Evolutionary conservation across 129 eudicot species (phyloP).

Genomic region (Smallanthus sonchifolius): DNA sequence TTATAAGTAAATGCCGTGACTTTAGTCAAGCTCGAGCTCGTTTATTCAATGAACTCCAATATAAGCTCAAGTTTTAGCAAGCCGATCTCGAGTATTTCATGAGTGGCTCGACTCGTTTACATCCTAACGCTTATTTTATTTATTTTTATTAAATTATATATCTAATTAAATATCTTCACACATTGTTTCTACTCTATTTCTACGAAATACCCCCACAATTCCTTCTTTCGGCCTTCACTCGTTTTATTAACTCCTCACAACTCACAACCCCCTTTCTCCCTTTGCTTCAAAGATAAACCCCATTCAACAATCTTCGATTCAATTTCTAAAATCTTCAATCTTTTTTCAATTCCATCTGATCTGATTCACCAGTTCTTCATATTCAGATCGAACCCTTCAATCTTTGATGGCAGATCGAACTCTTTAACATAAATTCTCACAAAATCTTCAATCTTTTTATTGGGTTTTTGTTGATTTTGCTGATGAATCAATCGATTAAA

Average conservation of each 20-base stretch:
- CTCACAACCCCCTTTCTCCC: not conserved
- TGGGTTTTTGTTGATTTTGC: constrained; percentile 28
- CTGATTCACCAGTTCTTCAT: constrained; percentile 32
- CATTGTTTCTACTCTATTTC: constrained; percentile 29
- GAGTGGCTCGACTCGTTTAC: too few relatives aligned
- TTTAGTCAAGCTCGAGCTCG: too few relatives aligned
- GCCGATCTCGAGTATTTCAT: too few relatives aligned
- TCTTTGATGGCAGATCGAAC: constrained; percentile 40
- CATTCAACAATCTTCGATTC: constrained; percentile 29
- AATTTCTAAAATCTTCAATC: constrained; percentile 16
- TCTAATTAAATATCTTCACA: not conserved
- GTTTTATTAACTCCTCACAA: constrained; percentile 21
- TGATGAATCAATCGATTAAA: constrained; percentile 9
- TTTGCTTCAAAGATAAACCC: constrained; percentile 35
- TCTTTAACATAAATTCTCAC: not conserved
- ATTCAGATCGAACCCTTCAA: constrained; percentile 35
- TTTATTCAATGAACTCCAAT: too few relatives aligned
- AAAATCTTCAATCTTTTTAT: not conserved
- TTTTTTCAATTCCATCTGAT: constrained; percentile 26
- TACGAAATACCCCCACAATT: constrained; percentile 14
- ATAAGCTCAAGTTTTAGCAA: too few relatives aligned
- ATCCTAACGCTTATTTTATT: too few relatives aligned
- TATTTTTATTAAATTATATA: too few relatives aligned
- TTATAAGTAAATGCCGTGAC: too few relatives aligned
- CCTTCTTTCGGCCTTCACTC: constrained; percentile 21